Percentiles rank a stretch among this genome's conserved stretches.
These are phyloP conservation scores for Apophysomyces elegans DNA, from an alignment of 371 early-diverging fungal genomes.

Conservation along the genomic window DNA sequence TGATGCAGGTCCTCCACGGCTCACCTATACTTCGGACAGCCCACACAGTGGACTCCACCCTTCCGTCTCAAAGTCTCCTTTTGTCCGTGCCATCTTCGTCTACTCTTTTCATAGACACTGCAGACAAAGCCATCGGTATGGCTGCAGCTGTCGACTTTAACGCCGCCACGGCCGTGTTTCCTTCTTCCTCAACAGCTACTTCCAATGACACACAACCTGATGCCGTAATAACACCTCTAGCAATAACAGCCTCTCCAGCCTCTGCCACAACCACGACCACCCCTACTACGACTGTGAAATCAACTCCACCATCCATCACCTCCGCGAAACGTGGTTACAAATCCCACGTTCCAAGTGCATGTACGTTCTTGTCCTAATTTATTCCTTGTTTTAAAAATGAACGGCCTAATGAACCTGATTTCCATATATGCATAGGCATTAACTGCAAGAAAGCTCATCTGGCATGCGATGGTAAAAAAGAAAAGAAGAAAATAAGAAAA, in stretches of 20 bases:
- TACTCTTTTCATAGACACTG: neutral
- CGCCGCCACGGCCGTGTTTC: neutral
- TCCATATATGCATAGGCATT: conserved; percentile 25
- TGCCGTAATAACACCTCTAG: neutral
- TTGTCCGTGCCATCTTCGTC: neutral
- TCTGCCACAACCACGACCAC: neutral
- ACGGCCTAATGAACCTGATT: neutral
- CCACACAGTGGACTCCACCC: neutral
- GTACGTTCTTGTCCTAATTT: conserved; percentile 10
- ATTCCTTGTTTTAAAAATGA: neutral
- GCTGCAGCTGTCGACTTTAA: conserved; percentile 4
- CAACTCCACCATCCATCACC: neutral
- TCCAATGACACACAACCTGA: neutral
- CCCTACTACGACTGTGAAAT: neutral
- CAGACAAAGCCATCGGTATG: conserved; percentile 1
- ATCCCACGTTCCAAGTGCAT: conserved; percentile 28
- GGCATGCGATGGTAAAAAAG: conserved; percentile 53
- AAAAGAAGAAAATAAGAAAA: conserved; percentile 5
- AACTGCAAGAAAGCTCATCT: conserved; percentile 56
- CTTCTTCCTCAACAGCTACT: conserved; percentile 2
- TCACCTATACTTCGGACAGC: conserved; percentile 7
- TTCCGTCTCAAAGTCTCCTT: neutral
- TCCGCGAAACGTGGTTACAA: conserved; percentile 27
- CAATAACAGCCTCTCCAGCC: neutral
- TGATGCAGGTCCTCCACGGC: conserved; percentile 6